A percentile compares a stretch with the other conserved stretches of the same genome.
Conservation (phyloP, 805 yeast genomes). For the Ogataea degrootiae region DNA sequence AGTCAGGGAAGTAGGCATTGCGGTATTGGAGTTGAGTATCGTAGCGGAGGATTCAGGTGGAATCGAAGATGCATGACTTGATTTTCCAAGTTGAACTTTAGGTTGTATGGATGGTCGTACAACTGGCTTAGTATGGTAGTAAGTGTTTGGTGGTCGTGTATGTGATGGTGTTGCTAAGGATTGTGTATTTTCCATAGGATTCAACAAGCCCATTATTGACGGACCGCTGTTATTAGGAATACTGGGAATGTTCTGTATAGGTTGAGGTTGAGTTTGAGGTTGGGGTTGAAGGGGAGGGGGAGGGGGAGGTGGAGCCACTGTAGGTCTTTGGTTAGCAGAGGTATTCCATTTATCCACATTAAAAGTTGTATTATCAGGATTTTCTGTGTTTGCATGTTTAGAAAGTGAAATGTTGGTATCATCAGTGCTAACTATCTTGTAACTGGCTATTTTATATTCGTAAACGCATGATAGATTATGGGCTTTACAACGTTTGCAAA, state of each 20-base stretch:
- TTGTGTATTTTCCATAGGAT: neutral
- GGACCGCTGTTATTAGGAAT: neutral
- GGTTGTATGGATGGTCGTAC: neutral
- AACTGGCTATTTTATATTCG: conserved; percentile 48
- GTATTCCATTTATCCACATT: neutral
- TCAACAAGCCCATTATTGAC: neutral
- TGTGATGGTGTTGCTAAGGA: neutral
- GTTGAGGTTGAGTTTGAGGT: no score
- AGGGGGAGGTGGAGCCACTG: no score
- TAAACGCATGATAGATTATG: conserved; percentile 52
- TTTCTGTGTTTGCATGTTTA: neutral
- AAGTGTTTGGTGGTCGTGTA: neutral
- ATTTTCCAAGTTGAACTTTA: neutral
- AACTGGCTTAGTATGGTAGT: no score
- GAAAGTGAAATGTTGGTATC: conserved; percentile 2
- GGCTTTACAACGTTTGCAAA: conserved; percentile 55
- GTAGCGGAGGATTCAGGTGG: neutral
- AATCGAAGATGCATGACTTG: neutral
- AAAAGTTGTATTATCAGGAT: neutral
- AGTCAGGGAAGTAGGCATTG: no score
- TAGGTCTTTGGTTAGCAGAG: neutral
- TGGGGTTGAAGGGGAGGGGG: no score
- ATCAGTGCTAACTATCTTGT: conserved; percentile 28
- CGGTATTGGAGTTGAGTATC: neutral
- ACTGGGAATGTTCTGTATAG: no score